Conservation (phyloP, 257 asterid genomes). For the Misopates orontium region DNA sequence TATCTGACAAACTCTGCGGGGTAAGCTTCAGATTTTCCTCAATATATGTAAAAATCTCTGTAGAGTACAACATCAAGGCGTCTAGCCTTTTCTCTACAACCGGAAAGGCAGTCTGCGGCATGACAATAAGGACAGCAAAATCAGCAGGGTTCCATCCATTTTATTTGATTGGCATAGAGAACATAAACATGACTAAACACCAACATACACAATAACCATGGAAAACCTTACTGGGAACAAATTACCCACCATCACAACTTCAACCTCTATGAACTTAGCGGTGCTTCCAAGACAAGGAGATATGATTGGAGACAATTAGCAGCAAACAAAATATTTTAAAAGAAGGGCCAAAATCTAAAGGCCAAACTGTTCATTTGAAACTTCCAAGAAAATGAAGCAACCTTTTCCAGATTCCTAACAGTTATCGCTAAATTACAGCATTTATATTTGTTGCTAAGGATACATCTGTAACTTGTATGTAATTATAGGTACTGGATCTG, state of each 20-base stretch:
- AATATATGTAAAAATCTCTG: conserved; percentile 70
- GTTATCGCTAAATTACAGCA: not conserved
- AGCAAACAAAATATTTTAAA: conserved; percentile 3
- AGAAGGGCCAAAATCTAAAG: not conserved
- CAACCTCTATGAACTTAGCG: not conserved
- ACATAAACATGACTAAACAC: conserved; percentile 2
- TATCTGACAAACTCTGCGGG: conserved; percentile 89
- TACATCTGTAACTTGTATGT: not conserved
- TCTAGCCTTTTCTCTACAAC: conserved; percentile 85
- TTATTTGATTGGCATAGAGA: conserved; percentile 6
- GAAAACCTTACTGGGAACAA: conserved; percentile 3
- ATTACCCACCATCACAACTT: conserved; percentile 16
- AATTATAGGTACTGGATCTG: not conserved
- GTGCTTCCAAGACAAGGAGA: not conserved
- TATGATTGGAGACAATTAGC: conserved; percentile 7
- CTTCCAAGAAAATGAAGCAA: not conserved
- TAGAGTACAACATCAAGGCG: conserved; percentile 72
- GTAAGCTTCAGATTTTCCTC: conserved; percentile 92
- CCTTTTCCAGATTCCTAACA: not conserved
- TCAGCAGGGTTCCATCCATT: conserved; percentile 23
- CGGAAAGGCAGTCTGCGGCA: conserved; percentile 81
- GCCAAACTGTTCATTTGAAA: not conserved
- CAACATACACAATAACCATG: conserved; percentile 16
- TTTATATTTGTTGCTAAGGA: not conserved
- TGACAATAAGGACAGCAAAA: conserved; percentile 19